Percentiles rank a stretch among this genome's conserved stretches.
These are phyloP conservation scores for Zygoascus hellenicus DNA, from an alignment of 1,139 yeast species.

Conservation along the genomic window DNA sequence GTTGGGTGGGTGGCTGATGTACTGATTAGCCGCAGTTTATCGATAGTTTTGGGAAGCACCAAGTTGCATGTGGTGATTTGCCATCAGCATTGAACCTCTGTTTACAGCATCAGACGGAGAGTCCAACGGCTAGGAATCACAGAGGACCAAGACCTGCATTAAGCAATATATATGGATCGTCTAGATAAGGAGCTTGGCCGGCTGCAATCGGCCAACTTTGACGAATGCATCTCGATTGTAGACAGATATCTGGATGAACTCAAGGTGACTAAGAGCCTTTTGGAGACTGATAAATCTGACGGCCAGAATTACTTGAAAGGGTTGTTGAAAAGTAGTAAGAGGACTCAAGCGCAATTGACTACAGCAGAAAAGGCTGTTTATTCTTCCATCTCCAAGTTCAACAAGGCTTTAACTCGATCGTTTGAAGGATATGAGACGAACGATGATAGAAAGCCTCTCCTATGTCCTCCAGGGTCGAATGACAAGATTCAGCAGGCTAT, in stretches of 20 bases:
- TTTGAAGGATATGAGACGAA: constrained; percentile 13
- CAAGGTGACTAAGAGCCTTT: constrained; percentile 21
- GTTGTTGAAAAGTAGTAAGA: background rate
- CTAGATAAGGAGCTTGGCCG: constrained; percentile 27
- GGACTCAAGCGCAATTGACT: constrained; percentile 13
- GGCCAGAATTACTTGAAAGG: constrained; percentile 1
- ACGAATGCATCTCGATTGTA: constrained; percentile 28
- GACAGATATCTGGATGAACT: constrained; percentile 28
- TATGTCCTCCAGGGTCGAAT: constrained; percentile 23
- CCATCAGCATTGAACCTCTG: too few relatives aligned
- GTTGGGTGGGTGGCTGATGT: too few relatives aligned
- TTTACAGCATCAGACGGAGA: too few relatives aligned
- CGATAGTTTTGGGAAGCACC: too few relatives aligned
- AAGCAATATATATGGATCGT: constrained; percentile 24
- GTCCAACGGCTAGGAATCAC: too few relatives aligned
- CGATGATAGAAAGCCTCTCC: constrained; percentile 30
- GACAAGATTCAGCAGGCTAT: constrained; percentile 36
- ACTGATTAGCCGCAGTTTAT: too few relatives aligned
- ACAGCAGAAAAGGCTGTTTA: constrained; percentile 31
- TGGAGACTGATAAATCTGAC: background rate
- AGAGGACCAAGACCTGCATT: too few relatives aligned
- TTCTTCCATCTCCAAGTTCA: constrained; percentile 29
- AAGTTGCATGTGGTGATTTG: too few relatives aligned
- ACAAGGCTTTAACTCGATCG: constrained; percentile 33
- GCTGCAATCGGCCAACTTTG: constrained; percentile 28